Evolutionary conservation across 441 rosid genomes (phyloP).

Genomic region (Populus tomentosa): DNA sequence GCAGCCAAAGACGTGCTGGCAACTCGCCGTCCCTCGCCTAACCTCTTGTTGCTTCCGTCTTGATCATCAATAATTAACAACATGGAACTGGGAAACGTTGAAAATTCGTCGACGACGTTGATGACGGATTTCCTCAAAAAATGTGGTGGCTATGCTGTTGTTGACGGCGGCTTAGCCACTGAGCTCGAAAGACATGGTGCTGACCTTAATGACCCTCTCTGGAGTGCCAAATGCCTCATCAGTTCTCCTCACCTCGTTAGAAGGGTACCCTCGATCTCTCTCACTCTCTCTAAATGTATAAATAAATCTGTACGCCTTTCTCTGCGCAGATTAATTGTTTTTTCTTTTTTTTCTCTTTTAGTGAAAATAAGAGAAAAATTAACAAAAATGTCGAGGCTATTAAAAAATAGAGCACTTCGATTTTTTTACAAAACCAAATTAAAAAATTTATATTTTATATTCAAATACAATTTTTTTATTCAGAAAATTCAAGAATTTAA

Average conservation of each 20-base stretch:
- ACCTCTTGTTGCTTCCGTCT: background rate
- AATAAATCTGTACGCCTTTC: background rate
- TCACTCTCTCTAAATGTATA: background rate
- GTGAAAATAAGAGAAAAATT: background rate
- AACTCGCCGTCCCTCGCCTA: background rate
- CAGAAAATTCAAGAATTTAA: too few relatives aligned
- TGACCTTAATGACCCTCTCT: constrained; percentile 83
- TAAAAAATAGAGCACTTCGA: too few relatives aligned
- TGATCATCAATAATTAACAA: background rate
- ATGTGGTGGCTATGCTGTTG: constrained; percentile 71
- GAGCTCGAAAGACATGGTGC: constrained; percentile 89
- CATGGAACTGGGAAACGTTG: constrained; percentile 36
- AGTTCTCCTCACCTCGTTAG: constrained; percentile 77
- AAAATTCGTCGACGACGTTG: constrained; percentile 21
- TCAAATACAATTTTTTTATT: too few relatives aligned
- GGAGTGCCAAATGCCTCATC: constrained; percentile 92
- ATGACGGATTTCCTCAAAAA: constrained; percentile 54
- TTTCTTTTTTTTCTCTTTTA: too few relatives aligned
- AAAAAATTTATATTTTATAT: too few relatives aligned
- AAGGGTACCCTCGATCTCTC: constrained; percentile 35
- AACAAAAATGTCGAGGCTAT: background rate
- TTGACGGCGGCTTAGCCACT: constrained; percentile 95
- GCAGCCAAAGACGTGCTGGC: background rate
- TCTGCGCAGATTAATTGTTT: background rate
- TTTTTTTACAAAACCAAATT: too few relatives aligned